phyloP scores from a whole-genome alignment of 495 filamentous ascomycete species.

The Podospora australis region DNA sequence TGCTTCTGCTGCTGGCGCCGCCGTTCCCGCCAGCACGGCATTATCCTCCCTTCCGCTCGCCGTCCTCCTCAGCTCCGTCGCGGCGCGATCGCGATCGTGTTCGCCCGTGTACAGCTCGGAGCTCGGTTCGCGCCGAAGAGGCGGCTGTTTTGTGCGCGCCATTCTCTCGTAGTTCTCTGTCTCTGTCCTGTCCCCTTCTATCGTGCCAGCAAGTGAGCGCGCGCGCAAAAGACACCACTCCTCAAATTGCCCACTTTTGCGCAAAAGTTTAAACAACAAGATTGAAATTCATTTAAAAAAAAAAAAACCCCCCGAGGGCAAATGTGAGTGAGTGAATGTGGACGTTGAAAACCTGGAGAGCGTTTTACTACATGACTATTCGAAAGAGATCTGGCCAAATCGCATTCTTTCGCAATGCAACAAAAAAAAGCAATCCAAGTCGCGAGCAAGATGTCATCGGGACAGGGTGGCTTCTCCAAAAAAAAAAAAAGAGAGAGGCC shows the following conservation, averaged over 20 bases:
- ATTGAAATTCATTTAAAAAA: not conserved
- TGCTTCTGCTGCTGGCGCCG: constrained; percentile 17
- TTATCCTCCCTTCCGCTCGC: constrained; percentile 8
- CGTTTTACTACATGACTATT: too few relatives aligned
- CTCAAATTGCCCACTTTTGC: too few relatives aligned
- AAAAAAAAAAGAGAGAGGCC: not conserved
- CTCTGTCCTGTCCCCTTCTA: not conserved
- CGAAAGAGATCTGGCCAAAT: constrained; percentile 5
- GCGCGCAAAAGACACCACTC: not conserved
- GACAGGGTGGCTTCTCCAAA: constrained; percentile 21
- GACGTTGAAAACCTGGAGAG: too few relatives aligned
- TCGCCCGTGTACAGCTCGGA: constrained; percentile 52
- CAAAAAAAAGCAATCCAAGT: not conserved
- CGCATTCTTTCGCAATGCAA: not conserved
- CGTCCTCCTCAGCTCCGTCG: constrained; percentile 25
- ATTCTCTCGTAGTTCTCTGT: constrained; percentile 32
- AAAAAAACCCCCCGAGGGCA: too few relatives aligned
- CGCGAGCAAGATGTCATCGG: constrained; percentile 1
- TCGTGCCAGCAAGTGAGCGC: too few relatives aligned
- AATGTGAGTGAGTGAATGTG: not conserved
- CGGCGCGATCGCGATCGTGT: constrained; percentile 20
- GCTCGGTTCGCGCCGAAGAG: constrained; percentile 58
- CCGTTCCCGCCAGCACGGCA: constrained; percentile 32
- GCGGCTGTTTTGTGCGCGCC: constrained; percentile 67
- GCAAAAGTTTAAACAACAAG: too few relatives aligned